These are phyloP conservation scores for Debaryomyces udenii DNA, from an alignment of 1,139 yeast genomes.

Conservation along the genomic window DNA sequence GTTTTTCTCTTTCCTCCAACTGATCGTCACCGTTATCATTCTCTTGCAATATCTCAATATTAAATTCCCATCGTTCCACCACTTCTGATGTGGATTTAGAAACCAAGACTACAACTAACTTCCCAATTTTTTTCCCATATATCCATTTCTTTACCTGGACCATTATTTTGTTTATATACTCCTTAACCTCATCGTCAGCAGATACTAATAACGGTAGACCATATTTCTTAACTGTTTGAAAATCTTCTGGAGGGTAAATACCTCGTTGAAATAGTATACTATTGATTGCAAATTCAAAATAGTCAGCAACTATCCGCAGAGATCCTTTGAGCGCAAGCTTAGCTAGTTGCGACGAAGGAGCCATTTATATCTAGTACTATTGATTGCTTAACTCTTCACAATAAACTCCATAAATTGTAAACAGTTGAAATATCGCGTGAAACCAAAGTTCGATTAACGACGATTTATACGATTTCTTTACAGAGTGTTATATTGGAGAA, in stretches of 20 bases:
- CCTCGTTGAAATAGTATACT: conserved; percentile 87
- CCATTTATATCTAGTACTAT: not conserved
- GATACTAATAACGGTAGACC: conserved; percentile 76
- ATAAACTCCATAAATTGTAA: not conserved
- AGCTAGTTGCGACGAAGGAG: conserved; percentile 27
- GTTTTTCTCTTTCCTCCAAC: conserved; percentile 25
- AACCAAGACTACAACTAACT: conserved; percentile 71
- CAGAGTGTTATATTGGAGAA: conserved; percentile 4
- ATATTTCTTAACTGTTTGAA: conserved; percentile 76
- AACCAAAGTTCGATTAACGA: not conserved
- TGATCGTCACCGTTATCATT: conserved; percentile 12
- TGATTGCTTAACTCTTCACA: not conserved
- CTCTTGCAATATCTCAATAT: conserved; percentile 49
- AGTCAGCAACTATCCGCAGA: conserved; percentile 76
- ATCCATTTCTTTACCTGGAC: conserved; percentile 85
- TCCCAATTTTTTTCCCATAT: conserved; percentile 66
- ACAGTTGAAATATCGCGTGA: conserved; percentile 6
- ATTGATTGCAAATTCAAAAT: conserved; percentile 79
- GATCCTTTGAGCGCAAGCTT: conserved; percentile 76
- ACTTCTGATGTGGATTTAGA: conserved; percentile 67
- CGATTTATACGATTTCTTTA: not conserved
- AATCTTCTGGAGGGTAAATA: conserved; percentile 87
- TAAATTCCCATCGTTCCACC: conserved; percentile 88
- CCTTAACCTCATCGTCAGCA: conserved; percentile 74
- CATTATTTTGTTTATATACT: conserved; percentile 69